Base-by-base conservation (phyloP, 176 grass and related monocot genomes). In the Oryza rufipogon region DNA sequence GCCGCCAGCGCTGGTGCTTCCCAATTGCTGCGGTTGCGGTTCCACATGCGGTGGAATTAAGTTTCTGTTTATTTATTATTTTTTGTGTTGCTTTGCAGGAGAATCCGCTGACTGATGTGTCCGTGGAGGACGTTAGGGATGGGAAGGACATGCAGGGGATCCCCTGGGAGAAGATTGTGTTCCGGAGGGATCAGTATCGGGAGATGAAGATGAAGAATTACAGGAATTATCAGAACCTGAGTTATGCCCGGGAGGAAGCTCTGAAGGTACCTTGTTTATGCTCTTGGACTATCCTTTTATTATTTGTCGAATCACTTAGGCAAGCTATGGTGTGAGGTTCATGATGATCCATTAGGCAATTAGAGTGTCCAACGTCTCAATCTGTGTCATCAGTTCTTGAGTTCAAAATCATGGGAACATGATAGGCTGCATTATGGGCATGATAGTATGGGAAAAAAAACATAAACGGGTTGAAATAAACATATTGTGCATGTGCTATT, bases 141-240 rank as follows among this genome's bases (percentile, higher is more conserved):
- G 89, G 89, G 69, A 87, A 86, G 79, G 93, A 95, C 80, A 70
- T 95, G 64, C 93, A 95, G 65, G 93, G 93, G 60, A 92, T 95
- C 34, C 85, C 87, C 4, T 95, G 93, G 93, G 87, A 95, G 2
- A 88, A 87, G 65, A 90, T 95, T 79, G 26, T 83, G 4, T 85
- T 88, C 74, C 38, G 75, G 11, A 90, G 90, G 67, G 85, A 88
- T 36, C 69, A 90, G 66, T 95, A 92, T 82, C 82, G 93, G 54
- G 82, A 90, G 45, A 88, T 88, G 48, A 95, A 91, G 79, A 51
- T 92, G 66, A 92, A 83, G 79, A 85, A 81, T 48, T 94, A 94
- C 73, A 87, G 79, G 44, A 94, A 94, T 63, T 94, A 91, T 78
- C 88, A 91, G 60, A 94, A 94, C 77, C 47, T 89, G 14, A 85